A percentile compares a stretch with the other conserved stretches of the same genome.
Evolutionary conservation across 1,139 yeast species (phyloP).

Genomic region (Lodderomyces oxycetoniae): DNA sequence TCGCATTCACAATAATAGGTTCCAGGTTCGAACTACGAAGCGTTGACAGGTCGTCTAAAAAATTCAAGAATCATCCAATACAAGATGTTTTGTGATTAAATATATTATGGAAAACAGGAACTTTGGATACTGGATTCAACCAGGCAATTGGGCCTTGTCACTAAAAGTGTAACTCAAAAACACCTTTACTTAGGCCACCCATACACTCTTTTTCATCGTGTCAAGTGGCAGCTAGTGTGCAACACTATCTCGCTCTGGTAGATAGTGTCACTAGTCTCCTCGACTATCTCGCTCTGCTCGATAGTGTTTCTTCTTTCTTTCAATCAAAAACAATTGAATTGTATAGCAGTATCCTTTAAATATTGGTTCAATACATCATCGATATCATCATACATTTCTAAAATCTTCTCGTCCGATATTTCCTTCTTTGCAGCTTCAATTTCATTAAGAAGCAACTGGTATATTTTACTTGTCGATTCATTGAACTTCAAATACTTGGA

Average conservation of each 20-base stretch:
- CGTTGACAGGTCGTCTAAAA: slow-evolving; percentile 77
- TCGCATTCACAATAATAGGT: slow-evolving; percentile 70
- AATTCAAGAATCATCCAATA: slow-evolving; percentile 75
- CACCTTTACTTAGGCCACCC: too few relatives aligned
- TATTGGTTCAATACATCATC: slow-evolving; percentile 26
- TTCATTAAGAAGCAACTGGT: slow-evolving; percentile 30
- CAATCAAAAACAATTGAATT: slow-evolving; percentile 6
- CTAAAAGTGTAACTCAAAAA: too few relatives aligned
- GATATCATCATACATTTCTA: slow-evolving; percentile 26
- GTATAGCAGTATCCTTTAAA: slow-evolving; percentile 2
- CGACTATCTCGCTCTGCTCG: too few relatives aligned
- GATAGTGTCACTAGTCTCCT: too few relatives aligned
- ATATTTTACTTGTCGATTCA: slow-evolving; percentile 33
- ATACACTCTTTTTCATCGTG: too few relatives aligned
- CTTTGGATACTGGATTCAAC: too few relatives aligned
- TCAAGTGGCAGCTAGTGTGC: too few relatives aligned
- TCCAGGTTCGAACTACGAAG: slow-evolving; percentile 73
- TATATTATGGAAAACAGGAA: too few relatives aligned
- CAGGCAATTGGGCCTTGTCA: too few relatives aligned
- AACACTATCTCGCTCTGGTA: too few relatives aligned
- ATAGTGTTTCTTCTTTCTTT: slow-evolving; percentile 15
- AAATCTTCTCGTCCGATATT: too few relatives aligned
- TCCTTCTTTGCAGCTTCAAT: slow-evolving; percentile 27
- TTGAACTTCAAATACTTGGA: slow-evolving; percentile 33
- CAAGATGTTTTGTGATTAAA: slow-evolving; percentile 41